phyloP scores from a whole-genome alignment of 768 basidiomycete genomes.

The Piloderma croceum region DNA sequence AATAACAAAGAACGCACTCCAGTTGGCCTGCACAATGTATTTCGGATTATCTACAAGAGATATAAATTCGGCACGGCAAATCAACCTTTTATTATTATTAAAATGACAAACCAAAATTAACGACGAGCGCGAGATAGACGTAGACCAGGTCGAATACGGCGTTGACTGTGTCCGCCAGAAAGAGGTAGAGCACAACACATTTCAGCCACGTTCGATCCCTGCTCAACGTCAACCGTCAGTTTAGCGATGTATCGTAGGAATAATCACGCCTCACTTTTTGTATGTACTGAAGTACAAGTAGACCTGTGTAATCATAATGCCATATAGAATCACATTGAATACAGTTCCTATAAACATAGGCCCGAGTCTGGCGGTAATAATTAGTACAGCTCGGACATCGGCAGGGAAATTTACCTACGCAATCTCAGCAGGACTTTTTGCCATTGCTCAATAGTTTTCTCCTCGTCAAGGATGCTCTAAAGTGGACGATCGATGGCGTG shows the following conservation, averaged over 20 bases:
- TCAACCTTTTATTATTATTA: not conserved
- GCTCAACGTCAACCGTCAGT: not conserved
- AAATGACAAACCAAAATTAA: conserved; percentile 18
- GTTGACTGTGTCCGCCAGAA: conserved; percentile 21
- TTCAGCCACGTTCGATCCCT: conserved; percentile 5
- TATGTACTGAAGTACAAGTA: conserved; percentile 16
- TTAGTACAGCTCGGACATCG: not conserved
- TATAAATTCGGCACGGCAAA: no score
- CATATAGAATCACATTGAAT: conserved; percentile 31
- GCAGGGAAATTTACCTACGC: not conserved
- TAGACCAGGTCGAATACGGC: conserved; percentile 20
- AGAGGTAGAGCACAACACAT: conserved; percentile 4
- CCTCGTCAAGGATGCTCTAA: no score
- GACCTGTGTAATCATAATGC: conserved; percentile 29
- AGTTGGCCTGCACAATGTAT: conserved; percentile 22
- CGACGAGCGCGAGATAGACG: conserved; percentile 21
- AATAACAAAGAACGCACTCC: conserved; percentile 17
- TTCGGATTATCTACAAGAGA: conserved; percentile 21
- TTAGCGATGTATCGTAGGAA: not conserved
- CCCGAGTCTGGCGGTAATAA: conserved; percentile 21
- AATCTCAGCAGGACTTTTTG: not conserved
- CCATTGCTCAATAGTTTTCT: no score
- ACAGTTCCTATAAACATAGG: conserved; percentile 31
- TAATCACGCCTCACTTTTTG: not conserved
- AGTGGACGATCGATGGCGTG: no score